phyloP scores from a whole-genome alignment of 2,329 filamentous ascomycete species.

The Diaporthe velutina region DNA sequence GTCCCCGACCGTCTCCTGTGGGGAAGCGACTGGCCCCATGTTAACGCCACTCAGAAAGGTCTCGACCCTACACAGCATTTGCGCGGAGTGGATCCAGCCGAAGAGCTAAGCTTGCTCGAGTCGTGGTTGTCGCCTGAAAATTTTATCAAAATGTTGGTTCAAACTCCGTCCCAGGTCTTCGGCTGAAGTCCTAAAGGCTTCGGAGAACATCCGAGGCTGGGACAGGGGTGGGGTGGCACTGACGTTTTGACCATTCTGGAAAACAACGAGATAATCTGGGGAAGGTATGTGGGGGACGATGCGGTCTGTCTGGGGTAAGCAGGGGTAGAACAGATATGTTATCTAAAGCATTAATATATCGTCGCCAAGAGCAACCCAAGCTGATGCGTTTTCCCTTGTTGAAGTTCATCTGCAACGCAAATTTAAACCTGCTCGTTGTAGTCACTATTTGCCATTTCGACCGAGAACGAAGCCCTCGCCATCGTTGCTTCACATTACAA shows the following conservation, averaged over 20 bases:
- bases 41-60: not conserved
- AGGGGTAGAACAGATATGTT: not conserved
- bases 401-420: no score
- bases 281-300: not conserved
- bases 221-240: not conserved
- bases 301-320: not conserved
- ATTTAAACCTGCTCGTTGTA: not conserved
- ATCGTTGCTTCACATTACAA: not conserved
- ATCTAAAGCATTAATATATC: not conserved
- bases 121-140: not conserved
- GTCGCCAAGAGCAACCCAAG: not conserved
- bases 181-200: not conserved
- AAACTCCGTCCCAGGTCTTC: not conserved
- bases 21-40: conserved; percentile 15
- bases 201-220: not conserved
- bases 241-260: not conserved
- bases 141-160: not conserved
- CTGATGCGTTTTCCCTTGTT: not conserved
- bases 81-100: not conserved
- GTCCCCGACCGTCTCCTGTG: not conserved
- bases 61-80: not conserved
- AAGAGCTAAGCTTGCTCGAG: not conserved
- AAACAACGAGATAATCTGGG: not conserved
- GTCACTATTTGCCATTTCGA: not conserved
- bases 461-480: not conserved